Percentiles rank a stretch among this genome's conserved stretches.
These are phyloP conservation scores for Lachnellula willkommii DNA, from an alignment of 2,329 filamentous ascomycete species.

Conservation along the genomic window DNA sequence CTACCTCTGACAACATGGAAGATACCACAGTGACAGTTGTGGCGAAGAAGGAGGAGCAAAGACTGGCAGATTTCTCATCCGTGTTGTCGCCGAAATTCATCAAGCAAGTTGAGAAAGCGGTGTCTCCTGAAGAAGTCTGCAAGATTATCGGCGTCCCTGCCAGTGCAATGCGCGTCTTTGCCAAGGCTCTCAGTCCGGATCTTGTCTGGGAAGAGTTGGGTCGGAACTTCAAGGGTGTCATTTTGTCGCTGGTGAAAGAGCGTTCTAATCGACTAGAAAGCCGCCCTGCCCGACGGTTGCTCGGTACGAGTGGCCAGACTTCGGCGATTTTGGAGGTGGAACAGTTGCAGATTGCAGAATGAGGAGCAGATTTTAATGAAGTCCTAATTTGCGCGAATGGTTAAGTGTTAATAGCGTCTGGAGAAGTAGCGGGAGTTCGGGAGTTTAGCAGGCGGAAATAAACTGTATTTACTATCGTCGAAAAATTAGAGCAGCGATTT, in stretches of 20 bases:
- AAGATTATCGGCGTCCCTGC: conserved; percentile 10
- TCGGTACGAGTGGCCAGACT: neutral
- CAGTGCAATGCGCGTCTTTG: conserved; percentile 13
- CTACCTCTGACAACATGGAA: neutral
- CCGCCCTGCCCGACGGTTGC: neutral
- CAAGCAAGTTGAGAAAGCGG: conserved; percentile 2
- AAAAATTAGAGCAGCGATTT: too few species aligned
- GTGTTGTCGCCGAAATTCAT: conserved; percentile 6
- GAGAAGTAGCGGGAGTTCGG: too few species aligned
- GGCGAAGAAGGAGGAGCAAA: neutral
- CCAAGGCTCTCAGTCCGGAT: conserved; percentile 12
- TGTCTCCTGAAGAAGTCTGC: conserved; percentile 13
- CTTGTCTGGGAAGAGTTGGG: conserved; percentile 13
- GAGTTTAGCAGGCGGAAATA: too few species aligned
- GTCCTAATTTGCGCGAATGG: too few species aligned
- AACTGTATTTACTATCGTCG: too few species aligned
- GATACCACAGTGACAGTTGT: neutral
- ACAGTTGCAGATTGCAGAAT: neutral
- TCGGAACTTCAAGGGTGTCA: conserved; percentile 10
- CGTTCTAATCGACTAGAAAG: neutral
- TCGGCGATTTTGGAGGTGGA: neutral
- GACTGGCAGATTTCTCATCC: conserved; percentile 5
- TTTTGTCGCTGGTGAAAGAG: conserved; percentile 9
- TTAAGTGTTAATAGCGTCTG: too few species aligned
- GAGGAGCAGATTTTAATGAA: too few species aligned